phyloP scores from a whole-genome alignment of 306 rosid genomes.

The Erythrophleum fordii region DNA sequence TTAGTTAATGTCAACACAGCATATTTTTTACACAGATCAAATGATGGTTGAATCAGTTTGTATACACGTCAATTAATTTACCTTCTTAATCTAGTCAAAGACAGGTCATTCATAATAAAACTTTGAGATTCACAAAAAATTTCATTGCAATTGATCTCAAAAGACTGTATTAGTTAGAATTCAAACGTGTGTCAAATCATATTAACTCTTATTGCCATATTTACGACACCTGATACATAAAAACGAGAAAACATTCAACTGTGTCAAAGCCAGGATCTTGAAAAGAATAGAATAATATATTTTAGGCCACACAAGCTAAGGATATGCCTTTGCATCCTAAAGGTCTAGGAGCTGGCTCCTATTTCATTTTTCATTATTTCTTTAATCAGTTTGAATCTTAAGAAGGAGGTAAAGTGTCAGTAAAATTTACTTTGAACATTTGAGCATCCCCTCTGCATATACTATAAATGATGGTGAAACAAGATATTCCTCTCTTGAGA shows the following conservation, averaged over 20 bases:
- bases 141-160: background rate
- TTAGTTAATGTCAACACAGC: background rate
- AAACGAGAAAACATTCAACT: background rate
- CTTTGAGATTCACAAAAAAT: background rate
- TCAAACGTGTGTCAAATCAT: too few relatives aligned
- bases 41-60: background rate
- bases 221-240: background rate
- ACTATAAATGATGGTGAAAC: constrained; percentile 11
- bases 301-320: constrained; percentile 41
- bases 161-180: too few relatives aligned
- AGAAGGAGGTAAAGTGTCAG: constrained; percentile 12
- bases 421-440: constrained; percentile 41
- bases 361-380: background rate
- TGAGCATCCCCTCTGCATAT: constrained; percentile 41
- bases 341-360: background rate
- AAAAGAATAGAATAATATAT: background rate
- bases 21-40: background rate
- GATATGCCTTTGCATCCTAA: constrained; percentile 29
- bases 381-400: constrained; percentile 26
- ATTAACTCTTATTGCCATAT: too few relatives aligned
- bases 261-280: background rate
- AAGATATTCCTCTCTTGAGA: constrained; percentile 15
- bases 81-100: background rate
- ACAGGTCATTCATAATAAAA: background rate
- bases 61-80: background rate